Percentiles rank a stretch among this genome's conserved stretches.
Conservation (phyloP, 164 flowering plant species). For the Magnolia officinalis region DNA sequence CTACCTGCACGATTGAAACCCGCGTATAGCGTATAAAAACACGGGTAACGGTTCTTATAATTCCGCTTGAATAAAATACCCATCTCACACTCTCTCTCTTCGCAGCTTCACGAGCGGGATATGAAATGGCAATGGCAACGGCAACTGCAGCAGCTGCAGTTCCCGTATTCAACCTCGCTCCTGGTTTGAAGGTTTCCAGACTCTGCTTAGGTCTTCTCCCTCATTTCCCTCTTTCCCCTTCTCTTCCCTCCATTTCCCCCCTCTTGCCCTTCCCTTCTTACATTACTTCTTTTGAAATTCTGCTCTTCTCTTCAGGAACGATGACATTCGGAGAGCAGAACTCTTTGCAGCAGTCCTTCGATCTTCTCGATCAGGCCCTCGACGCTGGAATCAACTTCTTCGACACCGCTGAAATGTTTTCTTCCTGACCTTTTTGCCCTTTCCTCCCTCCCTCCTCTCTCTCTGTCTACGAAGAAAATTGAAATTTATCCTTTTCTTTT, state of each 20-base stretch:
- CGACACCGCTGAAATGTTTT: constrained; percentile 86
- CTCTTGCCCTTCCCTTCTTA: not conserved
- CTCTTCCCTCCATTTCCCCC: not conserved
- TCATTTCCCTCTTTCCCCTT: not conserved
- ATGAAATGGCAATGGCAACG: not conserved
- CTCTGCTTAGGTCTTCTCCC: constrained; percentile 57
- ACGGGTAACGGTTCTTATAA: too few relatives aligned
- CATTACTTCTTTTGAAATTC: not conserved
- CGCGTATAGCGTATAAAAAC: too few relatives aligned
- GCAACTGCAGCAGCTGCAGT: constrained; percentile 26
- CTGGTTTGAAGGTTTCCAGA: constrained; percentile 57
- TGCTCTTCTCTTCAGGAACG: constrained; percentile 48
- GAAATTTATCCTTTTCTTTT: not conserved
- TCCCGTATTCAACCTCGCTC: constrained; percentile 64
- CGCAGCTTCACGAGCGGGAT: too few relatives aligned
- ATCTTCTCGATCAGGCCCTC: constrained; percentile 68
- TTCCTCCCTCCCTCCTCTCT: not conserved
- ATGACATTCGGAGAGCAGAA: constrained; percentile 93
- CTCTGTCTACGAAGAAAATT: not conserved
- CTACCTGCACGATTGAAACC: too few relatives aligned
- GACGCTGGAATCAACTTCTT: constrained; percentile 74
- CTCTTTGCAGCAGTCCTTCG: constrained; percentile 53
- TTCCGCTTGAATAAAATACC: too few relatives aligned
- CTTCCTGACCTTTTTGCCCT: not conserved
- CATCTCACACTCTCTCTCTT: too few relatives aligned